phyloP scores from a whole-genome alignment of 352 stramenopile species.

The Saprolegnia parasitica region DNA sequence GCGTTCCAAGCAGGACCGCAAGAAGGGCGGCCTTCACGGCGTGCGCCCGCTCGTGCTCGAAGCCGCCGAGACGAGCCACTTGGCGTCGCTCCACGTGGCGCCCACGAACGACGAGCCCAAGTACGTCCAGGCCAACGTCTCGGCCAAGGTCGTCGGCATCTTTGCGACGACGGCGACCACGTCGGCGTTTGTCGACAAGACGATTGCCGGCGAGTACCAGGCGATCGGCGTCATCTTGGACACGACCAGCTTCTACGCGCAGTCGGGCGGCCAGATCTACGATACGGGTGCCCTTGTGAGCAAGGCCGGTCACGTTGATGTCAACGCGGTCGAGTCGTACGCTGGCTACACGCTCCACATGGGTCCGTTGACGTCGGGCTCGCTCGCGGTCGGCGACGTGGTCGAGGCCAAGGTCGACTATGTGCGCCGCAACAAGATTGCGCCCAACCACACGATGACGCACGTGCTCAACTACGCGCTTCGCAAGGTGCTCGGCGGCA shows the following conservation, averaged over 20 bases:
- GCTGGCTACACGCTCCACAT: conserved; percentile 96
- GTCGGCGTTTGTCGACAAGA: conserved; percentile 75
- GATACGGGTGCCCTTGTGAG: conserved; percentile 84
- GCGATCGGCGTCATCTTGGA: conserved; percentile 95
- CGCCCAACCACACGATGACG: conserved; percentile 99
- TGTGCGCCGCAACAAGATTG: conserved; percentile 85
- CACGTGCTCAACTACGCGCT: conserved; percentile 98
- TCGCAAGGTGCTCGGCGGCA: conserved; percentile 90
- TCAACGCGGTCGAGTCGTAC: conserved; percentile 93
- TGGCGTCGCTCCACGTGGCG: conserved; percentile 76
- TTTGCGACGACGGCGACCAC: conserved; percentile 90
- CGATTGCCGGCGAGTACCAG: conserved; percentile 72
- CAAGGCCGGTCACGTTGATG: conserved; percentile 41
- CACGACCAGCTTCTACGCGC: conserved; percentile 97
- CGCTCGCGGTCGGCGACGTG: conserved; percentile 78
- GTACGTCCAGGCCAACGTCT: conserved; percentile 88
- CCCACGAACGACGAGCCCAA: conserved; percentile 92
- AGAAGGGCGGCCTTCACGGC: conserved; percentile 72
- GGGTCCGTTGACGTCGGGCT: conserved; percentile 61
- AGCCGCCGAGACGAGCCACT: conserved; percentile 90
- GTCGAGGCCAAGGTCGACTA: conserved; percentile 95
- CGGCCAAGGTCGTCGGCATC: conserved; percentile 88
- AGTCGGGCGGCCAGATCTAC: conserved; percentile 95
- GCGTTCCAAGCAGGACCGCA: conserved; percentile 83
- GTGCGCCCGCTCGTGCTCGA: conserved; percentile 88